Conservation (phyloP, 2,329 filamentous ascomycete genomes). For the Aureobasidium sp. region DNA sequence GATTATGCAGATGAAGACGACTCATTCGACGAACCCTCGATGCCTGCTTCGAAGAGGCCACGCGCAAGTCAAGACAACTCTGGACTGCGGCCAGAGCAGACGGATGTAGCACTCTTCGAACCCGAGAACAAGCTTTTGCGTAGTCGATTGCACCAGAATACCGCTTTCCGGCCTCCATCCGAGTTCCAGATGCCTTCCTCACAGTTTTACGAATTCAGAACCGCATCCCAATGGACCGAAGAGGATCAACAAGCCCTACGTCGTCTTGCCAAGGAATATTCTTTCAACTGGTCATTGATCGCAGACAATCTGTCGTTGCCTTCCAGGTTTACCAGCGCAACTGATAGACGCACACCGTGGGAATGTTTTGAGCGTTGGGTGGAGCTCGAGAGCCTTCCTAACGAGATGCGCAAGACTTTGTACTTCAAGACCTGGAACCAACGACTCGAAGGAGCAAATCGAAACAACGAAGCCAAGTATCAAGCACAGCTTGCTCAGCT, state of each 20-base stretch:
- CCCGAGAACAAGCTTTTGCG: conserved; percentile 83
- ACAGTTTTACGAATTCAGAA: conserved; percentile 80
- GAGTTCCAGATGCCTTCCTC: conserved; percentile 87
- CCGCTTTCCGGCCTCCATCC: conserved; percentile 87
- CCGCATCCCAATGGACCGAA: conserved; percentile 83
- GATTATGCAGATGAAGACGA: conserved; percentile 50
- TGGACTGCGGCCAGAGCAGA: conserved; percentile 60
- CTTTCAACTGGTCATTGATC: conserved; percentile 97
- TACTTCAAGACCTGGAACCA: conserved; percentile 77
- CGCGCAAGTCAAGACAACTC: conserved; percentile 27
- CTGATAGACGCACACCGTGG: conserved; percentile 89
- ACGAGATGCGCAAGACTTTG: conserved; percentile 89
- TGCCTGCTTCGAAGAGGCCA: conserved; percentile 18
- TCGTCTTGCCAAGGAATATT: conserved; percentile 78
- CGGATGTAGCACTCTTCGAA: conserved; percentile 78
- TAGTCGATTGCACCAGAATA: conserved; percentile 81
- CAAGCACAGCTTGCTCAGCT: conserved; percentile 51
- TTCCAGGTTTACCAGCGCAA: conserved; percentile 73
- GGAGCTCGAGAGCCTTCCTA: conserved; percentile 78
- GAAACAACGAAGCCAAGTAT: conserved; percentile 52
- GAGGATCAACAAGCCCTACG: conserved; percentile 87
- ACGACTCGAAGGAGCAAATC: conserved; percentile 56
- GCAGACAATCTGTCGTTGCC: conserved; percentile 68
- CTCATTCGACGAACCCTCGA: background rate
- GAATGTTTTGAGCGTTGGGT: conserved; percentile 99